Conservation (phyloP, 257 asterid species). For the Catharanthus roseus region DNA sequence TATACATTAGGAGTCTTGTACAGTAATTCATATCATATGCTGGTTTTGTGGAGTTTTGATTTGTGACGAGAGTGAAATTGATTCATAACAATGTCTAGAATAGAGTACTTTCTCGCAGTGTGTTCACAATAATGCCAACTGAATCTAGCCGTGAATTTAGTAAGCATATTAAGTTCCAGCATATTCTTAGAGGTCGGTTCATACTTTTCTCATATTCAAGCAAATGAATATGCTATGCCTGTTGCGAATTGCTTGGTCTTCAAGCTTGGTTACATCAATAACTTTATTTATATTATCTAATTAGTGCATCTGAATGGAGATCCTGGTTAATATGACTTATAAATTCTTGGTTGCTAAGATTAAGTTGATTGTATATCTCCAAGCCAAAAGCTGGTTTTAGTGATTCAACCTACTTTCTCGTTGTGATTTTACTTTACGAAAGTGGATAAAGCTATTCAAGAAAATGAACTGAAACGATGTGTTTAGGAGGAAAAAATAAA, state of each 20-base stretch:
- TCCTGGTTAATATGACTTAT: neutral
- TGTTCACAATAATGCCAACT: neutral
- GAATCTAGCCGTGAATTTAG: neutral
- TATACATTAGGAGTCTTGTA: neutral
- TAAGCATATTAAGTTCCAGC: neutral
- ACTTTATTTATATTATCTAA: neutral
- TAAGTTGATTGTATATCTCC: neutral
- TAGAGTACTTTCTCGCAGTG: neutral
- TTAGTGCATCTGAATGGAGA: neutral
- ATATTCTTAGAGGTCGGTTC: neutral
- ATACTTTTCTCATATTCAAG: neutral
- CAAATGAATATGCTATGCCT: neutral
- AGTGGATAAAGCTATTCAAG: neutral
- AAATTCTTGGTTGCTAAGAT: neutral
- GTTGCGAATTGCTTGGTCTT: neutral
- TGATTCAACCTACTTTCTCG: neutral
- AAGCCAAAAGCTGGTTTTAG: neutral
- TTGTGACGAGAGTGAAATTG: neutral
- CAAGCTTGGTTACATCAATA: neutral
- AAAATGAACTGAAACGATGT: neutral
- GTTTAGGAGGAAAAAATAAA: neutral
- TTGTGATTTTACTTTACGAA: neutral
- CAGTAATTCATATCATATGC: neutral
- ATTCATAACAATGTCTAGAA: neutral
- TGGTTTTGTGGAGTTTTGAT: neutral